phyloP scores from a whole-genome alignment of 192 early-diverging fungal genomes.

The Gigaspora rosea region DNA sequence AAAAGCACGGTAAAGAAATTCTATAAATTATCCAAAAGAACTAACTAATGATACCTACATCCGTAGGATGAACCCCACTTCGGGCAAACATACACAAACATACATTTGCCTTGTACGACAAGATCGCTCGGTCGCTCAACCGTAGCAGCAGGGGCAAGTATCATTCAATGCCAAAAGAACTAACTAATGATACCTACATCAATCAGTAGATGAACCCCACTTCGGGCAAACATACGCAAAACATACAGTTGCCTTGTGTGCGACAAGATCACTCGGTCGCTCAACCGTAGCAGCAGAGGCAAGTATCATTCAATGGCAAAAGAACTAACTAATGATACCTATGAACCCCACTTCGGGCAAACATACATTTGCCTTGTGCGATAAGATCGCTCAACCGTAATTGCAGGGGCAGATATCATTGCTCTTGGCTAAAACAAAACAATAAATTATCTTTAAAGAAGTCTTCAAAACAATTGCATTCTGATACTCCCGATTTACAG shows the following conservation, averaged over 20 bases:
- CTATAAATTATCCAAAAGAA: background rate
- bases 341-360: too few relatives aligned
- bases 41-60: background rate
- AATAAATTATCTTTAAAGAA: background rate
- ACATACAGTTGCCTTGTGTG: background rate
- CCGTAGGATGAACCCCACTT: conserved; percentile 14
- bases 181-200: background rate
- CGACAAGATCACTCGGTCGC: conserved; percentile 23
- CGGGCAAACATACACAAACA: conserved; percentile 21
- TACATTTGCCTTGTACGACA: conserved; percentile 10
- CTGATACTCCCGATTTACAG: background rate
- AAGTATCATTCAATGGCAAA: too few relatives aligned
- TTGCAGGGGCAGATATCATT: background rate
- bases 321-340: too few relatives aligned
- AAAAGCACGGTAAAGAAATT: too few relatives aligned
- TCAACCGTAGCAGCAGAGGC: conserved; percentile 1
- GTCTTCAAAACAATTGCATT: background rate
- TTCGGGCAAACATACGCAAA: conserved; percentile 22
- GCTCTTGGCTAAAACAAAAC: conserved; percentile 8
- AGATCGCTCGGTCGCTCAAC: conserved; percentile 5
- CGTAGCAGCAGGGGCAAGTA: background rate
- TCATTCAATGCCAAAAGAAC: conserved; percentile 9
- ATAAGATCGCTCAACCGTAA: too few relatives aligned
- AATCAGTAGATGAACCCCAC: background rate
- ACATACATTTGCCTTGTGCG: too few relatives aligned